Base-by-base conservation (phyloP, 2,329 filamentous ascomycete species). In the Lecanicillium sp. region DNA sequence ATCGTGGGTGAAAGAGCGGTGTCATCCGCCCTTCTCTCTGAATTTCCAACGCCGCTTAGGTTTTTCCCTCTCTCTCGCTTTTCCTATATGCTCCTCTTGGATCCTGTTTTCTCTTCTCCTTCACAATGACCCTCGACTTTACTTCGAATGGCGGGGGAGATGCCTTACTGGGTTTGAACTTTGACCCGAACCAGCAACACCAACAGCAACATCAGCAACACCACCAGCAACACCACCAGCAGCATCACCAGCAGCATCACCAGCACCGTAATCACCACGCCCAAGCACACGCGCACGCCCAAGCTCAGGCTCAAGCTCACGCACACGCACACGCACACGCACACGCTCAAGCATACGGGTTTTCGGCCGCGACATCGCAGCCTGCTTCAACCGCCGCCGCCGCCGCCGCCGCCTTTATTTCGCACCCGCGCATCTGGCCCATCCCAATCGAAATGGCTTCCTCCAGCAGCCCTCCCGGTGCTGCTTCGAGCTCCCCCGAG, bases 141-240 rank as follows among this genome's bases (percentile, higher is more conserved):
- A 75, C 75, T 66, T 61, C 69, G 63, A 70, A 71, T 62, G 72
- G 71, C 66, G 64, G 67, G 62, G 74, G 72, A 66, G 78, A 83
- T 65, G 76, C 72, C 62, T 73, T 83, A 61, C 62, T 83, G 62
- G 79, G 83, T 62, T 70, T 83, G 61, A 74, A 68, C 58, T 83
- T 75, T 67, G 76, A 83, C 63, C 73, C 73, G 67, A 72, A 77
- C 56, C 73, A 74, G 62, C 78, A 78, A 60, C 71, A 74, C 54
- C 72, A 70, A 65, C 72, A 78, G 56, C 73, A 74, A 12, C 43
- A 38, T 5, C 40, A 33, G 62, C 78, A 77, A 61, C 72, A 74
- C 53, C 71, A 70, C 65, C 71, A 69, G 44, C 70, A 69, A 64
- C 56, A 66, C 63, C 54, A 67, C 65, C 50, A 66, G 65, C 60